Evolutionary conservation across 352 stramenopile species (phyloP), one percentile per base, ranked within the genome.

Genomic region (Globisporangium polare): DNA sequence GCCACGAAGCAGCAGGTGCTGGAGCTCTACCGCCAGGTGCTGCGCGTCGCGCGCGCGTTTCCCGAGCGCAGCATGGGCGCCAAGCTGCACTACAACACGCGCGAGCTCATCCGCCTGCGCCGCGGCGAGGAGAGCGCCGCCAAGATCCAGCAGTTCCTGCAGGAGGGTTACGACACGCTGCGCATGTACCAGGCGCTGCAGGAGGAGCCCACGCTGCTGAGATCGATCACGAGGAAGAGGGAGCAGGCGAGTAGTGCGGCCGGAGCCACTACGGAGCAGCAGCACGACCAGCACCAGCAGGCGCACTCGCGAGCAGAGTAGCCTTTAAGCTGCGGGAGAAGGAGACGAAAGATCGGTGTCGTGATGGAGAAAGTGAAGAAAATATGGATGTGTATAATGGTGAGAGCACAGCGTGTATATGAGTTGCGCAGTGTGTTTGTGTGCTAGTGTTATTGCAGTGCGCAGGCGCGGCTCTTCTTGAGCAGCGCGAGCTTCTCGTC

Each of bases 51-150:
- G 45, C 79, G 62, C 33, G 57, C 33, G 46, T 88, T 92, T 50
- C 80, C 83, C 2, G 77, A 88, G 51, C 75, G 66, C 63, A 80
- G 69, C 46, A 78, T 94, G 52, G 80, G 60, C 54, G 73, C 72
- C 56, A 92, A 94, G 74, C 79, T 94, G 39, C 66, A 73, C 45
- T 92, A 77, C 63, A 94, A 94, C 59, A 82, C 81, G 63, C 71
- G 75, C 27, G 85, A 92, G 65, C 62, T 92, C 50, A 75, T 90
- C 53, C 73, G 70, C 12, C 66, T 94, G 58, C 78, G 82, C 51
- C 75, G 74, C 41, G 59, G 69, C 46, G 83, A 94, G 63, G 53
- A 46, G 27, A 80, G 75, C 63, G 56, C 65, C 8, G 47, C 46
- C 29, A 74, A 66, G 39, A 71, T 89, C 59, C 67, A 70, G 26